phyloP scores from a whole-genome alignment of 139 green algal genomes.

The Zygnema cylindricum region DNA sequence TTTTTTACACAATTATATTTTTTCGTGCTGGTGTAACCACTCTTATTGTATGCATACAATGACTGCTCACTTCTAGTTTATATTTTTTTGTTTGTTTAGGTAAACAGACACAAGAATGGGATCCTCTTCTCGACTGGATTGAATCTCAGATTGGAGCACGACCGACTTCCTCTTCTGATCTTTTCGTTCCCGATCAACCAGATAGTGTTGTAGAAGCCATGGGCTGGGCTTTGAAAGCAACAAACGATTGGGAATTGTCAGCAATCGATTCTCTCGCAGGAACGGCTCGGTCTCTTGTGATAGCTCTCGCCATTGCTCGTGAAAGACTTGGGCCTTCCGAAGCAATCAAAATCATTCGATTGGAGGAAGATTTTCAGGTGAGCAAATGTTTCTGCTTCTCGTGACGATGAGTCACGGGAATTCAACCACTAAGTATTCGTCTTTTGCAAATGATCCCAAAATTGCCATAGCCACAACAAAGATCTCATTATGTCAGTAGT shows the following conservation, averaged over 20 bases:
- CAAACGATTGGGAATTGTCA: constrained; percentile 82
- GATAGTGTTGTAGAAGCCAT: constrained; percentile 9
- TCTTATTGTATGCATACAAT: too few relatives aligned
- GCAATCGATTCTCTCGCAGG: constrained; percentile 75
- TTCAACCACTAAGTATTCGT: too few relatives aligned
- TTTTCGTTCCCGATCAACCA: constrained; percentile 38
- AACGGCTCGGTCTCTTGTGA: constrained; percentile 82
- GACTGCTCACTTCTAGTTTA: too few relatives aligned
- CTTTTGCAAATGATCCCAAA: too few relatives aligned
- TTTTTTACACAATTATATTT: too few relatives aligned
- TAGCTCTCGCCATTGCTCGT: constrained; percentile 78
- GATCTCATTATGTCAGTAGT: too few relatives aligned
- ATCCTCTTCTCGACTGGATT: constrained; percentile 76
- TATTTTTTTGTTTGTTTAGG: too few relatives aligned
- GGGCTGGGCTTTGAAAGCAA: constrained; percentile 30
- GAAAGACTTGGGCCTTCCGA: constrained; percentile 69
- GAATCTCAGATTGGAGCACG: constrained; percentile 61
- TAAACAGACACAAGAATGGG: constrained; percentile 68
- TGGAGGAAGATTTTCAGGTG: constrained; percentile 63
- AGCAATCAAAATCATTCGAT: constrained; percentile 64
- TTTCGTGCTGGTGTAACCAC: too few relatives aligned
- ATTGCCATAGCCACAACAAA: too few relatives aligned
- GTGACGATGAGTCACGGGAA: too few relatives aligned
- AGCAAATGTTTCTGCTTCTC: too few relatives aligned
- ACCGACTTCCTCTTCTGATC: constrained; percentile 19